Evolutionary conservation across 1,139 yeast species (phyloP).

Genomic region (Yamadazyma atmosphaerica): DNA sequence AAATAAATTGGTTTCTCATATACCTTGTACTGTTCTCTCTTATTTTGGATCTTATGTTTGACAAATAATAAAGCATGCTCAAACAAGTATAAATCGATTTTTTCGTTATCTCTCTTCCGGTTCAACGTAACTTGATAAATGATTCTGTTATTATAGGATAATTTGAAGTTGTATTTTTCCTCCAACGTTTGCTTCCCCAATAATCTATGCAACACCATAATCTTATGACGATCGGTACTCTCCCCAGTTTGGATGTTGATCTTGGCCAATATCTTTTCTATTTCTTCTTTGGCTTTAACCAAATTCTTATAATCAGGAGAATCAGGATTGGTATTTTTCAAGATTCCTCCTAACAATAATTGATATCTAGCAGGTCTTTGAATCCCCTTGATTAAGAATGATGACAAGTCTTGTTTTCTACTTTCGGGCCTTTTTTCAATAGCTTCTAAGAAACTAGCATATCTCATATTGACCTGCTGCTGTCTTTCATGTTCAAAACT

Average conservation of each 20-base stretch:
- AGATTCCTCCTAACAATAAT: constrained; percentile 74
- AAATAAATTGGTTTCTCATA: constrained; percentile 91
- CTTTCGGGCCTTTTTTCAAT: constrained; percentile 88
- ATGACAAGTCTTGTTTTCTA: constrained; percentile 85
- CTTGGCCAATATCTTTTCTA: constrained; percentile 72
- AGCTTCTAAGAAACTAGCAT: constrained; percentile 90
- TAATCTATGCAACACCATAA: constrained; percentile 78
- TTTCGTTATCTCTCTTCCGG: constrained; percentile 72
- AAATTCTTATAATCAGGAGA: constrained; percentile 74
- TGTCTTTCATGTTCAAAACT: constrained; percentile 95
- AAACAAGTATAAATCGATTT: constrained; percentile 79
- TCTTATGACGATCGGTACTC: constrained; percentile 88
- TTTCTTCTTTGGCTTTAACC: constrained; percentile 70
- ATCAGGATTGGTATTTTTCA: constrained; percentile 76
- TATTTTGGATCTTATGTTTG: constrained; percentile 82
- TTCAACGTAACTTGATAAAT: constrained; percentile 72
- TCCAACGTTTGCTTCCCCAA: constrained; percentile 83
- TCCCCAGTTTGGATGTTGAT: constrained; percentile 93
- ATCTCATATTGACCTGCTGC: constrained; percentile 83
- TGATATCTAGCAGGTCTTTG: constrained; percentile 96
- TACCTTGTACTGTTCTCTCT: constrained; percentile 88
- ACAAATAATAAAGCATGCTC: constrained; percentile 88
- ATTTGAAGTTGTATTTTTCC: constrained; percentile 55
- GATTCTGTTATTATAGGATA: constrained; percentile 80
- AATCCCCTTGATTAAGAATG: constrained; percentile 92